Percentiles rank a stretch among this genome's conserved stretches.
These are phyloP conservation scores for Phoma sp. DNA, from an alignment of 2,329 filamentous ascomycete species.

Conservation along the genomic window DNA sequence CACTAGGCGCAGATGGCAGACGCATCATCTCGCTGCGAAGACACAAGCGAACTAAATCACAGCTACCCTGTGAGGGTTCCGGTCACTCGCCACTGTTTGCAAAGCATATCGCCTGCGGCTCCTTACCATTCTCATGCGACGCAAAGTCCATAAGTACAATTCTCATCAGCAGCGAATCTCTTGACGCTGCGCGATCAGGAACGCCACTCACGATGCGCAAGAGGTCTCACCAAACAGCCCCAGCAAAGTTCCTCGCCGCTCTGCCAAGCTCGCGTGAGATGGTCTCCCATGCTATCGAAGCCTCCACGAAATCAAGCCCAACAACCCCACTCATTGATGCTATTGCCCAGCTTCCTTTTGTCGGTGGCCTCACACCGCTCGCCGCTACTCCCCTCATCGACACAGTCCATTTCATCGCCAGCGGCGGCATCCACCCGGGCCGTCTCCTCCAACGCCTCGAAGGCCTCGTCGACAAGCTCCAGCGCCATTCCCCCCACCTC, in stretches of 20 bases:
- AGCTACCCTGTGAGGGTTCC: constrained; percentile 31
- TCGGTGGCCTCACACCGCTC: constrained; percentile 35
- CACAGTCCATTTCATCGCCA: constrained; percentile 35
- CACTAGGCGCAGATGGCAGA: constrained; percentile 17
- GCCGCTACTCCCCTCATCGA: constrained; percentile 31
- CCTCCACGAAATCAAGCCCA: constrained; percentile 20
- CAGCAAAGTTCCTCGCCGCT: constrained; percentile 26
- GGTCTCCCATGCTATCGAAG: constrained; percentile 27
- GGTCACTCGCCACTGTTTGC: constrained; percentile 39
- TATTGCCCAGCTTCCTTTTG: constrained; percentile 38
- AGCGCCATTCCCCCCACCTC: constrained; percentile 33
- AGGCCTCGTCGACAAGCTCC: constrained; percentile 42
- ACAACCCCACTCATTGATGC: constrained; percentile 30
- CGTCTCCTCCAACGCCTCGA: constrained; percentile 45
- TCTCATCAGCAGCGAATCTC: constrained; percentile 30
- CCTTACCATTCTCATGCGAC: constrained; percentile 35
- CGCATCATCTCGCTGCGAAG: constrained; percentile 31
- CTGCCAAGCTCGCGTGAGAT: constrained; percentile 31
- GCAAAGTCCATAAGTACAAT: constrained; percentile 28
- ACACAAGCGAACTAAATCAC: constrained; percentile 31
- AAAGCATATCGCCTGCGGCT: constrained; percentile 42
- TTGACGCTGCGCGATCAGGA: constrained; percentile 29
- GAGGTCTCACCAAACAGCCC: constrained; percentile 12
- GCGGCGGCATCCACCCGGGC: constrained; percentile 32
- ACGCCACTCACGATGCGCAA: constrained; percentile 21